These are phyloP conservation scores for Eimeria zaria DNA, from an alignment of 169 alveolate species.

Conservation along the genomic window DNA sequence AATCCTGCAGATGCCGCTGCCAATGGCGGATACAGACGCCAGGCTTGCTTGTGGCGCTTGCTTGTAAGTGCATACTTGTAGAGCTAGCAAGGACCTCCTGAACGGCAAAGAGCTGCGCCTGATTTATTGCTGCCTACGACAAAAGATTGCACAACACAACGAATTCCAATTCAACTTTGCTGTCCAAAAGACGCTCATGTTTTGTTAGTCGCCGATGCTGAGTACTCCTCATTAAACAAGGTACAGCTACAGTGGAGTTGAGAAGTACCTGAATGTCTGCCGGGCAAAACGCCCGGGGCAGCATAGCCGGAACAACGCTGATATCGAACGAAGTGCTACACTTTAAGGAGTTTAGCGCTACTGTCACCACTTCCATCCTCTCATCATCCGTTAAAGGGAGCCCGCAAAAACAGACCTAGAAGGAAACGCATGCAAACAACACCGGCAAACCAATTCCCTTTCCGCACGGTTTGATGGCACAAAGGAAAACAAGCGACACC, in stretches of 20 bases:
- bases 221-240: background rate
- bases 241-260: background rate
- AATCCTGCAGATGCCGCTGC: background rate
- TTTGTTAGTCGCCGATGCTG: background rate
- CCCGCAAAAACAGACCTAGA: conserved; percentile 71
- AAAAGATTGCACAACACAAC: background rate
- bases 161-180: background rate
- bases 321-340: background rate
- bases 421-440: background rate
- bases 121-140: conserved; percentile 51
- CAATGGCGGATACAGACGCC: background rate
- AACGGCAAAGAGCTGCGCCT: conserved; percentile 65
- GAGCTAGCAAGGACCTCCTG: conserved; percentile 39
- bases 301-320: background rate
- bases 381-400: conserved; percentile 37
- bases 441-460: background rate
- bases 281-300: conserved; percentile 31
- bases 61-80: background rate
- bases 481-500: background rate
- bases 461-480: no score
- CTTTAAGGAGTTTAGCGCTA: conserved; percentile 13
- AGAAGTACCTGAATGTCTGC: conserved; percentile 70
- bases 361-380: conserved; percentile 42
- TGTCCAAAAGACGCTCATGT: background rate
- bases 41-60: background rate